Base-by-base conservation (phyloP, 768 basidiomycete genomes). In the Holtermannia corniformis region DNA sequence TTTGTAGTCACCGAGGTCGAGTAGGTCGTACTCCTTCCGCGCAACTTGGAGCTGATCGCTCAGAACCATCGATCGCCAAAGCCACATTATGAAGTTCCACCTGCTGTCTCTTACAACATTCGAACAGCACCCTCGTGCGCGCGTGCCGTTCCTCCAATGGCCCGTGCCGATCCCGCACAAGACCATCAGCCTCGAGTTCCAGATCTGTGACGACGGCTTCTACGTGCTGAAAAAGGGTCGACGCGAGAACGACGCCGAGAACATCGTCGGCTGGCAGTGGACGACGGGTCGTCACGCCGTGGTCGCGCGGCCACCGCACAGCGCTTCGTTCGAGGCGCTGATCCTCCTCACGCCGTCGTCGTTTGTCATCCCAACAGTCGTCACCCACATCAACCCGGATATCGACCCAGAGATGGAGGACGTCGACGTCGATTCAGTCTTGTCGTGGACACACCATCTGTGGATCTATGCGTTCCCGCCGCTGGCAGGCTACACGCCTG, bases 401-500 rank as follows among this genome's bases (percentile, higher is more conserved):
- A 41, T 68, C n/a, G 61, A 62, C 25, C 53, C 62, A 12, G 28
- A 44, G 14, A 61, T 58, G 3, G 11, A 47, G 5, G 48, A 60
- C 3, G 55, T 68, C 1, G 58, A 57, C 49, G 50, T 65, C 40
- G 48, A 61, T 4, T 4, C 50, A 1, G 66, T 65, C 45, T 50
- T 68, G 4, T 44, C 50, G 4, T 68, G 54, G 48, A 57, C 61
- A 2, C 66, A 63, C 47, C 63, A 68, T 51, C 45, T 68, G 13
- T 53, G 60, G 13, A 52, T 68, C 3, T 68, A 62, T 47, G 66
- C 66, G 41, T 68, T 68, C 51, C 66, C 66, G 10, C 64, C 66
- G 0, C 52, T 68, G 23, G 57, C 59, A 4, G 50, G 56, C 0
- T 52, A 41, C 13, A 14, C 48, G 4, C 19, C 41, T 1, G 41